These are phyloP conservation scores for Cystobasidium tubakii DNA, from an alignment of 768 basidiomycete genomes.

Conservation along the genomic window DNA sequence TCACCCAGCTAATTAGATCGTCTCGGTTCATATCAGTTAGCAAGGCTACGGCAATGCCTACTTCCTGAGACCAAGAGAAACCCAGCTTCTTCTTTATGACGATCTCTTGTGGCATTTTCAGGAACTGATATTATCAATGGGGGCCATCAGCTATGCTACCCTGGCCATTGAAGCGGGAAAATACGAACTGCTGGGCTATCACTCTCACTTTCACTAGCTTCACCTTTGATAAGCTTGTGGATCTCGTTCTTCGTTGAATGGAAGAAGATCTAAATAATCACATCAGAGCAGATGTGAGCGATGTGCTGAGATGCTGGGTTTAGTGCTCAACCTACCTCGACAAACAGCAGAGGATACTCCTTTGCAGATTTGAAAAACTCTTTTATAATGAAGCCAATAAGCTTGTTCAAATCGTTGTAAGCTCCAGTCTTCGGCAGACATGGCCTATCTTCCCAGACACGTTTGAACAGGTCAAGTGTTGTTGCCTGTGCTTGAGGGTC, in stretches of 20 bases:
- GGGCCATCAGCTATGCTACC: too few species aligned
- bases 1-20: conserved; percentile 69
- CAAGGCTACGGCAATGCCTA: conserved; percentile 74
- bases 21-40: conserved; percentile 63
- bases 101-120: conserved; percentile 29
- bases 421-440: conserved; percentile 71
- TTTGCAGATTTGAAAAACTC: conserved; percentile 89
- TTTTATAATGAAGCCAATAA: conserved; percentile 80
- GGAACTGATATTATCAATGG: conserved; percentile 22
- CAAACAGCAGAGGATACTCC: conserved; percentile 75
- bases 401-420: conserved; percentile 70
- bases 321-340: conserved; percentile 78
- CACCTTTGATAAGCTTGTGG: conserved; percentile 42
- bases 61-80: conserved; percentile 69
- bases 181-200: conserved; percentile 43
- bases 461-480: conserved; percentile 77
- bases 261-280: conserved; percentile 36
- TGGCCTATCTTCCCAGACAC: conserved; percentile 72
- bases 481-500: conserved; percentile 65
- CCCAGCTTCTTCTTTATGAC: conserved; percentile 46
- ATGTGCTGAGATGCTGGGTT: too few species aligned
- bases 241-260: conserved; percentile 38
- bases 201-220: conserved; percentile 45
- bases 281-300: too few species aligned
- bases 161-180: too few species aligned